These are phyloP conservation scores for Claviceps purpurea DNA, from an alignment of 2,329 filamentous ascomycete genomes.

Conservation along the genomic window DNA sequence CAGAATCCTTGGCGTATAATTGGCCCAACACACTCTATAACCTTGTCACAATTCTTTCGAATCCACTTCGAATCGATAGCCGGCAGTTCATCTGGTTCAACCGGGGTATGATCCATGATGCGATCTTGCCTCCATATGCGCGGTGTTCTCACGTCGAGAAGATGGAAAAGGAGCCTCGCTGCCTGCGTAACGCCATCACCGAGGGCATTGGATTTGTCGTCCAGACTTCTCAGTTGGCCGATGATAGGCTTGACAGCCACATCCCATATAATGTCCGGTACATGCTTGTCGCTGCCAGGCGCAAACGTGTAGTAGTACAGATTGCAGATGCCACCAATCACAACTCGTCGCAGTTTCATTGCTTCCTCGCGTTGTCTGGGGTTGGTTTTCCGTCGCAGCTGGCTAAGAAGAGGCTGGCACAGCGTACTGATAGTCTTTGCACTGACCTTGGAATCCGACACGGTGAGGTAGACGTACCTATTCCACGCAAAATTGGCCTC, in stretches of 20 bases:
- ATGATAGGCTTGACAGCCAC: constrained; percentile 55
- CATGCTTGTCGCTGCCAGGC: constrained; percentile 49
- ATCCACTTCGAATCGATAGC: constrained; percentile 79
- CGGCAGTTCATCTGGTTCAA: constrained; percentile 64
- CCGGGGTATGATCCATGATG: constrained; percentile 44
- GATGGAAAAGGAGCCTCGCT: constrained; percentile 54
- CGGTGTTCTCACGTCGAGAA: constrained; percentile 48
- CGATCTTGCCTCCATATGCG: constrained; percentile 63
- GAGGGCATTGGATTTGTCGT: constrained; percentile 23
- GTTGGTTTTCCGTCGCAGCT: constrained; percentile 50
- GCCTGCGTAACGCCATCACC: constrained; percentile 44
- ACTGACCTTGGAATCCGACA: constrained; percentile 46
- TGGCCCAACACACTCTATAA: constrained; percentile 50
- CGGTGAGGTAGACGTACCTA: constrained; percentile 62
- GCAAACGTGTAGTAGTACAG: constrained; percentile 73
- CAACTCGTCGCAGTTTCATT: constrained; percentile 34
- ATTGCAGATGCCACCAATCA: constrained; percentile 61
- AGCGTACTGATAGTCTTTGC: constrained; percentile 30
- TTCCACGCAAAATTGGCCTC: constrained; percentile 81
- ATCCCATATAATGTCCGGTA: constrained; percentile 69
- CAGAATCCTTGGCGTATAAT: constrained; percentile 48
- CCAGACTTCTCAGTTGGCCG: constrained; percentile 33
- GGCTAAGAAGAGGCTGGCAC: constrained; percentile 53
- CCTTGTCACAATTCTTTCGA: constrained; percentile 50
- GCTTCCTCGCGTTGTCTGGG: constrained; percentile 42